A percentile compares a stretch with the other conserved stretches of the same genome.
Evolutionary conservation across 352 stramenopile species (phyloP).

Genomic region (Globisporangium iwayamae): DNA sequence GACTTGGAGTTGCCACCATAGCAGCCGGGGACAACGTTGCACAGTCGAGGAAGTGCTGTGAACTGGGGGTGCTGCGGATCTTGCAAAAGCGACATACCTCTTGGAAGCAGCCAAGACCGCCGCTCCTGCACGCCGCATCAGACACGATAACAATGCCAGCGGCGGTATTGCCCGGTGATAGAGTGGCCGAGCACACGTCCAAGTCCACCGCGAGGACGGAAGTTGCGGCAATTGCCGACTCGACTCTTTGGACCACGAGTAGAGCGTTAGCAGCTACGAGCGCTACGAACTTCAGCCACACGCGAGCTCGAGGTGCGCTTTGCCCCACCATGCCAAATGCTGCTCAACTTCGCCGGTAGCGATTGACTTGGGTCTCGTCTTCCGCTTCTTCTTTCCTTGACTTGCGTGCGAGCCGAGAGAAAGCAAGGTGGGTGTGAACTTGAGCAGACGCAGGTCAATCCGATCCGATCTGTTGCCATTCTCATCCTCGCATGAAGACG

Average conservation of each 20-base stretch:
- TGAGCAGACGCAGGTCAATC: neutral
- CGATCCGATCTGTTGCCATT: neutral
- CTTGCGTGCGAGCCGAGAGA: conserved; percentile 1
- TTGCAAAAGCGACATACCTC: conserved; percentile 24
- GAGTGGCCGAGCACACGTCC: neutral
- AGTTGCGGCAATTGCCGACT: neutral
- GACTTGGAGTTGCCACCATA: neutral
- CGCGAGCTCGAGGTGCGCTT: neutral
- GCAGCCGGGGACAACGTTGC: neutral
- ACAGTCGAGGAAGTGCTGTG: conserved; percentile 18
- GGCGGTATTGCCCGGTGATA: conserved; percentile 10
- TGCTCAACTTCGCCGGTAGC: neutral
- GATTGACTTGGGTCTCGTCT: neutral
- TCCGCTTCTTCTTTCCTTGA: conserved; percentile 1
- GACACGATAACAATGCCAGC: conserved; percentile 20
- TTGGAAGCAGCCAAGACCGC: conserved; percentile 23
- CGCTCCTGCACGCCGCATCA: conserved; percentile 15
- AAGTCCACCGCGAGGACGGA: neutral
- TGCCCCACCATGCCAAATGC: neutral
- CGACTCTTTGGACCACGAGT: neutral
- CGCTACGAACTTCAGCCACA: neutral
- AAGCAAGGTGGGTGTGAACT: neutral
- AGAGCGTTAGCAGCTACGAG: neutral
- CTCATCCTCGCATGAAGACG: neutral
- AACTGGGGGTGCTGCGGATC: conserved; percentile 10